A percentile compares a stretch with the other conserved stretches of the same genome.
Conservation (phyloP, 2,329 filamentous ascomycete genomes). For the Cordyceps fumosorosea region DNA sequence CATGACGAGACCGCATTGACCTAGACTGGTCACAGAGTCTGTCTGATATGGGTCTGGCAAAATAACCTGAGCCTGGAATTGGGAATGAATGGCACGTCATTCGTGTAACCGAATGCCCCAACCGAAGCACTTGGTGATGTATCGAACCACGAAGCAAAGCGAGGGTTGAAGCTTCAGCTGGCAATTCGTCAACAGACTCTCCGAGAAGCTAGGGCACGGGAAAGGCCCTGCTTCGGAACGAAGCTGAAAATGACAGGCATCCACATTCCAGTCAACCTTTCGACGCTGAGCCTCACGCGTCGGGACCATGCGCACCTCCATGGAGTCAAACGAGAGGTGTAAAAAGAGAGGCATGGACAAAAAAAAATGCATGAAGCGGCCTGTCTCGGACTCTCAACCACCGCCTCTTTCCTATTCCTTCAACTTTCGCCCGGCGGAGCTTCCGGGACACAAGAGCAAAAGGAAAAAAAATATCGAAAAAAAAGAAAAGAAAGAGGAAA, state of each 20-base stretch:
- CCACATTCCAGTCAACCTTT: slow-evolving; percentile 3
- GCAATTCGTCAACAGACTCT: background rate
- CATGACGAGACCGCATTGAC: background rate
- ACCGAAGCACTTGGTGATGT: background rate
- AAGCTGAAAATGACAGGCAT: background rate
- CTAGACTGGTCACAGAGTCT: background rate
- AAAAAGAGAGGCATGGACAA: background rate
- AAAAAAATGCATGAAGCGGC: background rate
- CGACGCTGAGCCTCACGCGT: background rate
- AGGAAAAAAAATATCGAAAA: background rate
- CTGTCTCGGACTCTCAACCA: background rate
- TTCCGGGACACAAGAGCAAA: background rate
- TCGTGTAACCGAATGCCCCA: background rate
- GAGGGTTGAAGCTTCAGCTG: background rate
- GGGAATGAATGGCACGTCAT: background rate
- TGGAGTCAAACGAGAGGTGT: background rate
- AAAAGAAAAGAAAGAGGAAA: background rate
- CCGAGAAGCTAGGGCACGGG: background rate
- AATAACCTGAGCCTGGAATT: background rate
- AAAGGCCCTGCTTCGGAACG: background rate
- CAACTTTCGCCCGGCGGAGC: background rate
- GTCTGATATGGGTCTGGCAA: background rate
- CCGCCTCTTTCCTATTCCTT: background rate
- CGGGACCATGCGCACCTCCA: background rate
- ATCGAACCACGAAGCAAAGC: background rate